phyloP scores from a whole-genome alignment of 257 asterid genomes.

The Jacaranda mimosifolia region DNA sequence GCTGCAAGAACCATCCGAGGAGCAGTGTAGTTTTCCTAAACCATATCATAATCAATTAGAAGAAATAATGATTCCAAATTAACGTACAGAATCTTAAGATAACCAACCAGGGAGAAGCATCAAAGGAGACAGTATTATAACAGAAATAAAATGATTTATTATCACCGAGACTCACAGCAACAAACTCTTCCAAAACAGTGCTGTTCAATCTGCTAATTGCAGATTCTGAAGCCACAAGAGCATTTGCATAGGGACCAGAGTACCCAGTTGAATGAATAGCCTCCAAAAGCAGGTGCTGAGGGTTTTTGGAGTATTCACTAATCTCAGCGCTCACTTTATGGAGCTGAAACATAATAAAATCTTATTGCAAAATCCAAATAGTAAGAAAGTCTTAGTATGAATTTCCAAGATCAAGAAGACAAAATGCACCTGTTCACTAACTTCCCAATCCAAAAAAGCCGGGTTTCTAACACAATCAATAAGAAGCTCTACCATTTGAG shows the following conservation, averaged over 20 bases:
- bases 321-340: constrained; percentile 73
- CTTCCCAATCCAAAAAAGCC: constrained; percentile 96
- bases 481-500: constrained; percentile 95
- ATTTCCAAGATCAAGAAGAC: constrained; percentile 23
- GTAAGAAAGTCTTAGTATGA: background rate
- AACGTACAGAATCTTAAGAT: constrained; percentile 15
- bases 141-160: constrained; percentile 8
- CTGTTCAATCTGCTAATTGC: constrained; percentile 60
- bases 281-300: constrained; percentile 87
- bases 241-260: constrained; percentile 70
- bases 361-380: constrained; percentile 13
- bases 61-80: constrained; percentile 28
- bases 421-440: constrained; percentile 78
- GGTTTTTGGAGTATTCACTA: constrained; percentile 74
- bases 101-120: background rate
- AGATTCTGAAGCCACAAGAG: constrained; percentile 85
- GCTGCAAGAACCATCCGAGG: constrained; percentile 93
- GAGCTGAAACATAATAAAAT: constrained; percentile 52
- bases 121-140: background rate
- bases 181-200: constrained; percentile 76
- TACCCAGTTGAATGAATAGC: constrained; percentile 87
- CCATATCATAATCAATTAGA: constrained; percentile 34
- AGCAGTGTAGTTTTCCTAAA: constrained; percentile 83
- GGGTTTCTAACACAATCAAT: constrained; percentile 86
- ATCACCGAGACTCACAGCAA: constrained; percentile 63